Evolutionary conservation across 805 yeast species (phyloP).

Genomic region (Spathaspora arborariae): DNA sequence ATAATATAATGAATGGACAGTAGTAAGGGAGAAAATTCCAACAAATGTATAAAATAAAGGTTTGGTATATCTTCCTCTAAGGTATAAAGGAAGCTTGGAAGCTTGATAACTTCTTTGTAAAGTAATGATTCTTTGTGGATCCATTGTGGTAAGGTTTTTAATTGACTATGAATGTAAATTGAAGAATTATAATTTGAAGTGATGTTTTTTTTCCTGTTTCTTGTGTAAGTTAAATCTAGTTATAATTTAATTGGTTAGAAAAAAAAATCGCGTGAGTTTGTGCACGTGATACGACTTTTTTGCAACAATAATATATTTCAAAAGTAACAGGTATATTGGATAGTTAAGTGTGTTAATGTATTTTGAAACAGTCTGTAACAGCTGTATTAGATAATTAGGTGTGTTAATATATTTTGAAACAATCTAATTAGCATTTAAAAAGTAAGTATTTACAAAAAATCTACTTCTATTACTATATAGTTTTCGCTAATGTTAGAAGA

Average conservation of each 20-base stretch:
- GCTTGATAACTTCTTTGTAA: slow-evolving; percentile 44
- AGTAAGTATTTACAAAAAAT: no score
- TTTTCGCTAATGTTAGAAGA: no score
- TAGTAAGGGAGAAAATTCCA: slow-evolving; percentile 66
- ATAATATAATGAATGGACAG: slow-evolving; percentile 64
- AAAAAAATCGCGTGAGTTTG: not conserved
- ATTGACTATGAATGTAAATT: not conserved
- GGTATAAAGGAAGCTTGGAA: slow-evolving; percentile 41
- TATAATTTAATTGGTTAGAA: not conserved
- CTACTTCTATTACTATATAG: no score
- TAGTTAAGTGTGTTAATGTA: no score
- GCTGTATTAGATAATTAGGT: no score
- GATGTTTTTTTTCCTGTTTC: not conserved
- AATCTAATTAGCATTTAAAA: no score
- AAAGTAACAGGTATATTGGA: no score
- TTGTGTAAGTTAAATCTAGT: not conserved
- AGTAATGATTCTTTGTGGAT: slow-evolving; percentile 45
- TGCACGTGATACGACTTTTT: not conserved
- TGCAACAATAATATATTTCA: no score
- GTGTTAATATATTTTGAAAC: no score
- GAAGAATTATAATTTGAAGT: not conserved
- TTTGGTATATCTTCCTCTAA: slow-evolving; percentile 52
- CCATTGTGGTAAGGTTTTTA: slow-evolving; percentile 18
- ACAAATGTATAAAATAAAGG: slow-evolving; percentile 73
- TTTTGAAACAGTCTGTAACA: no score